These are phyloP conservation scores for Mycena indigotica DNA, from an alignment of 768 basidiomycete species.

Conservation along the genomic window DNA sequence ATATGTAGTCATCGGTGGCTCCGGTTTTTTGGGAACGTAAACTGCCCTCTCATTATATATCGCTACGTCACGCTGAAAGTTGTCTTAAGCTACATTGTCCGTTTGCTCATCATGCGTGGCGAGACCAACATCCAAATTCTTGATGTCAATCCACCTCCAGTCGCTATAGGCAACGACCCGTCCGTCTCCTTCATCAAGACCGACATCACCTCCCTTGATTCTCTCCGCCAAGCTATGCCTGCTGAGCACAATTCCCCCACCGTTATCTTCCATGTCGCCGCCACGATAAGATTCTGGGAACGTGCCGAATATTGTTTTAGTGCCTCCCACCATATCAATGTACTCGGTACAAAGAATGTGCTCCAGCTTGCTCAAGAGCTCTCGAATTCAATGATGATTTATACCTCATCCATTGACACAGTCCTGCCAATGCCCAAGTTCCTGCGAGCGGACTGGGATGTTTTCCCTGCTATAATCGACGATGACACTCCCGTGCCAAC, in stretches of 20 bases:
- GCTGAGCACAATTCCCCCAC: slow-evolving; percentile 35
- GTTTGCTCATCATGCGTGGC: slow-evolving; percentile 36
- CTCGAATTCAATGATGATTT: slow-evolving; percentile 46
- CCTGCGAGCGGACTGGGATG: slow-evolving; percentile 30
- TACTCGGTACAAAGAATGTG: slow-evolving; percentile 51
- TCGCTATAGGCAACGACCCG: slow-evolving; percentile 26
- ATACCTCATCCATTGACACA: slow-evolving; percentile 48
- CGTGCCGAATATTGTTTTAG: slow-evolving; percentile 42
- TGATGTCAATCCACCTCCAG: slow-evolving; percentile 32
- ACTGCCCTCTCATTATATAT: neutral
- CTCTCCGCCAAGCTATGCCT: slow-evolving; percentile 29
- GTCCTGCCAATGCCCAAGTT: slow-evolving; percentile 43
- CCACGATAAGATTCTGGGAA: slow-evolving; percentile 60
- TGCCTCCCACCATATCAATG: slow-evolving; percentile 51
- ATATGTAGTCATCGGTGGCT: slow-evolving; percentile 35
- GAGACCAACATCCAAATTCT: slow-evolving; percentile 36
- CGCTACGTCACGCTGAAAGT: too few relatives aligned
- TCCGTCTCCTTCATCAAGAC: slow-evolving; percentile 33
- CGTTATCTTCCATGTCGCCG: slow-evolving; percentile 61
- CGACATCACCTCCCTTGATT: slow-evolving; percentile 33
- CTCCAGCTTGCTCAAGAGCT: slow-evolving; percentile 44
- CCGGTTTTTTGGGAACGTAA: slow-evolving; percentile 37
- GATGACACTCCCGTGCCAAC: slow-evolving; percentile 52
- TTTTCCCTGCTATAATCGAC: slow-evolving; percentile 32
- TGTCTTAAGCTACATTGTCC: slow-evolving; percentile 32